Evolutionary conservation across 1,284 basidiomycete species (phyloP).

Genomic region (Marasmius tenuissimus): DNA sequence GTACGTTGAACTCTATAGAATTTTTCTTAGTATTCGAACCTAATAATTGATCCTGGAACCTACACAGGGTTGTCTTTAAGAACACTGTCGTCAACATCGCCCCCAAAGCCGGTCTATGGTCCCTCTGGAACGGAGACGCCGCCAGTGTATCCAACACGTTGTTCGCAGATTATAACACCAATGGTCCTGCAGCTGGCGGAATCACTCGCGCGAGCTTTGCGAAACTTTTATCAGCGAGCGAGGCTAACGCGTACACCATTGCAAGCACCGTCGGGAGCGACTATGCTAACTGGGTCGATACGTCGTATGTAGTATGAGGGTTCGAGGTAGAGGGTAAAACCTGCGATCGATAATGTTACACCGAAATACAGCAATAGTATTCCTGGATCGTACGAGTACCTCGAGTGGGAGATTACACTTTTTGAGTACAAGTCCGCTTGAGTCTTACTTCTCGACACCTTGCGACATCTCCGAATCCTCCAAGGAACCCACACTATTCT

Average conservation of each 20-base stretch:
- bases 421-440: no score
- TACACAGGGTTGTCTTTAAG: constrained; percentile 44
- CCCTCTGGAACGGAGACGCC: constrained; percentile 39
- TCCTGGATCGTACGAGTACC: no score
- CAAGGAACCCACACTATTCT: no score
- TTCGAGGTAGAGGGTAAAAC: no score
- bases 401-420: no score
- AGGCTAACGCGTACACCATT: constrained; percentile 8
- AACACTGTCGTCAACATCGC: constrained; percentile 40
- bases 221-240: background rate
- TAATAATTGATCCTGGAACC: background rate
- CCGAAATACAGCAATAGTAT: no score
- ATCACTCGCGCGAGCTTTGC: constrained; percentile 8
- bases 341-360: no score
- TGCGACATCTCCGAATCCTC: no score
- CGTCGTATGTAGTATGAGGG: constrained; percentile 10
- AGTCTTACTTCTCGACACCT: no score
- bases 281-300: constrained; percentile 9
- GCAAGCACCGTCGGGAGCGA: constrained; percentile 11
- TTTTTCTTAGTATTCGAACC: background rate
- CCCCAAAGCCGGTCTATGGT: constrained; percentile 46
- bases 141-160: constrained; percentile 40
- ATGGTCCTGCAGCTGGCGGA: constrained; percentile 4
- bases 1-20: background rate
- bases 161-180: constrained; percentile 46